Percentiles rank a stretch among this genome's conserved stretches.
phyloP scores from a whole-genome alignment of 2,329 filamentous ascomycete genomes.

The Epichloe baconii region DNA sequence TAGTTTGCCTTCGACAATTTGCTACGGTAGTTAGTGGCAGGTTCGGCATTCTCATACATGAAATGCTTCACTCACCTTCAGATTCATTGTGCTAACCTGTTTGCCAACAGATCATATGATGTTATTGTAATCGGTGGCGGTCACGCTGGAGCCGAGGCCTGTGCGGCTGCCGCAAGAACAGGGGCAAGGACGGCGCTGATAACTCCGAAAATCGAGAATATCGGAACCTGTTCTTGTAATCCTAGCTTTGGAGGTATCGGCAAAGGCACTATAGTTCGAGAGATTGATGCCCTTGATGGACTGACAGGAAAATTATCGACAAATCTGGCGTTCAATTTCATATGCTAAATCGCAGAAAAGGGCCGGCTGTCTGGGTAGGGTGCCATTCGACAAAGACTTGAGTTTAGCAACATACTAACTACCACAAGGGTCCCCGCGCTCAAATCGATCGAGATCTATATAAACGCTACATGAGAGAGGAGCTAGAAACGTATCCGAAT shows the following conservation, averaged over 20 bases:
- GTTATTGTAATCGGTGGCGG: constrained; percentile 93
- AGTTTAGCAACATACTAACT: not conserved
- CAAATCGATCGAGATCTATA: constrained; percentile 91
- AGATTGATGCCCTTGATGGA: constrained; percentile 90
- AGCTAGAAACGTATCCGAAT: constrained; percentile 65
- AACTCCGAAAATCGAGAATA: constrained; percentile 76
- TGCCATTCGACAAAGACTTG: no score
- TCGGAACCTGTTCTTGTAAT: constrained; percentile 93
- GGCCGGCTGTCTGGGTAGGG: constrained; percentile 75
- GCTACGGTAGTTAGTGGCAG: constrained; percentile 16
- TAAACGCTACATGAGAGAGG: constrained; percentile 79
- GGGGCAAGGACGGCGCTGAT: constrained; percentile 83
- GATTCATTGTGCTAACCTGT: not conserved
- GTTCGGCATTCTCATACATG: not conserved
- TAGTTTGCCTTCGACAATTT: constrained; percentile 12
- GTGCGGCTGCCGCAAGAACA: constrained; percentile 74
- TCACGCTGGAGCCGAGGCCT: constrained; percentile 90
- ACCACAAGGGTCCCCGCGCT: constrained; percentile 60
- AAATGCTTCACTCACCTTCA: not conserved
- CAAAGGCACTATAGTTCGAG: constrained; percentile 89
- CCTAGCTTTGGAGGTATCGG: constrained; percentile 97
- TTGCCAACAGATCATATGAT: constrained; percentile 53
- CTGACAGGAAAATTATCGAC: constrained; percentile 77
- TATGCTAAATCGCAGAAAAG: constrained; percentile 76
- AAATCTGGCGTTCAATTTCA: constrained; percentile 92